A percentile compares a stretch with the other conserved stretches of the same genome.
Evolutionary conservation across 306 rosid genomes (phyloP).

Genomic region (Macrotyloma uniflorum): DNA sequence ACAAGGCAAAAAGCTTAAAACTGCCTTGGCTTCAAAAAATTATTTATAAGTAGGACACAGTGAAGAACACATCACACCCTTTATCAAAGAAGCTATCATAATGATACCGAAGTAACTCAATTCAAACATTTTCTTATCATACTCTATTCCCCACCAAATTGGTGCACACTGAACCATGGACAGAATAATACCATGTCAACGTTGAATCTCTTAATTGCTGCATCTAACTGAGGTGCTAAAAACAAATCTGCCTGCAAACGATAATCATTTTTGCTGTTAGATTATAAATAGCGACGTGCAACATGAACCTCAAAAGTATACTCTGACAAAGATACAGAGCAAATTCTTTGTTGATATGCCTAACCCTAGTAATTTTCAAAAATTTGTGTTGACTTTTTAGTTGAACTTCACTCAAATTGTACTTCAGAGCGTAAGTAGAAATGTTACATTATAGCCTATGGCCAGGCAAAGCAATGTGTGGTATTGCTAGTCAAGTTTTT

Average conservation of each 20-base stretch:
- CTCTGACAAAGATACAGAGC: not conserved
- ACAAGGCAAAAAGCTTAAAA: not conserved
- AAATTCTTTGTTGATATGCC: not conserved
- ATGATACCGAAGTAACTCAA: not conserved
- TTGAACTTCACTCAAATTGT: conserved; percentile 1
- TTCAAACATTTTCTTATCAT: not conserved
- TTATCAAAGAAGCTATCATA: not conserved
- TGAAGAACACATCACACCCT: not conserved
- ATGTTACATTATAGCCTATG: not conserved
- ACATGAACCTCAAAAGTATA: not conserved
- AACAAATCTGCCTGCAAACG: conserved; percentile 73
- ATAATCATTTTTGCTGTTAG: not conserved
- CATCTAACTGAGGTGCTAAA: conserved; percentile 71
- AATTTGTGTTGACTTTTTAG: not conserved
- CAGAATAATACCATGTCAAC: conserved; percentile 62
- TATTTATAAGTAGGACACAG: not conserved
- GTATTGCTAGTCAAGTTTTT: not conserved
- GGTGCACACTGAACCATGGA: not conserved
- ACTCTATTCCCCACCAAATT: conserved; percentile 4
- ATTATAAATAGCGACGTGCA: not conserved
- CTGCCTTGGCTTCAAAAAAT: not conserved
- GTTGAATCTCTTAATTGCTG: conserved; percentile 44
- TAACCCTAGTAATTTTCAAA: not conserved
- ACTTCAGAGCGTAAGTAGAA: not conserved
- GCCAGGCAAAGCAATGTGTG: not conserved